Evolutionary conservation across 169 alveolate species (phyloP).

Genomic region (Cryptosporidium viatorum): DNA sequence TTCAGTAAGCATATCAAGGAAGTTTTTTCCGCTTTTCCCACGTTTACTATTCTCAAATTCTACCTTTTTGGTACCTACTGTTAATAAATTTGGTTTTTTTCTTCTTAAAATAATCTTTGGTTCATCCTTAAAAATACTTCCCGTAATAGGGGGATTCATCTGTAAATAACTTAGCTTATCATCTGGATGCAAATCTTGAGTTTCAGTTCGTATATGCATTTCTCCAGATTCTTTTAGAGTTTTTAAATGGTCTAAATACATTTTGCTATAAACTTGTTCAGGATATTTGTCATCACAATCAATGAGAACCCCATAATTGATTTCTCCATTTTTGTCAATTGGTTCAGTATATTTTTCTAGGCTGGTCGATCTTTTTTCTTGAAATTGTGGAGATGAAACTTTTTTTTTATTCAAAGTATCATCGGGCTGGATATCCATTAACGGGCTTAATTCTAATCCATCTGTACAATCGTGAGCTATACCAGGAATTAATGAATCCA

Average conservation of each 20-base stretch:
- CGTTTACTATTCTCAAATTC: background rate
- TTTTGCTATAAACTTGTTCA: background rate
- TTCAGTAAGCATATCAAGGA: background rate
- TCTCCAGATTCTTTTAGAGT: background rate
- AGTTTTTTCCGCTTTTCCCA: background rate
- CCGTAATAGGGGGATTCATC: conserved; percentile 28
- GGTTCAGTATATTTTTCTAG: background rate
- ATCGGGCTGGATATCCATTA: background rate
- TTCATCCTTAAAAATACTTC: conserved; percentile 25
- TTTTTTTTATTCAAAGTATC: background rate
- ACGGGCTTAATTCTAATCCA: background rate
- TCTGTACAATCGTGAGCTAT: background rate
- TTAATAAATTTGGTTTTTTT: background rate
- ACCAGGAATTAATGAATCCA: background rate
- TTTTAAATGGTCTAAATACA: background rate
- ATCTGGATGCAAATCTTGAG: background rate
- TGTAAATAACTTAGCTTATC: conserved; percentile 14
- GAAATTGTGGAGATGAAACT: background rate
- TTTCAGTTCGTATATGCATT: background rate
- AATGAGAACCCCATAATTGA: background rate
- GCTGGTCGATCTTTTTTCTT: background rate
- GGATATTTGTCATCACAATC: background rate
- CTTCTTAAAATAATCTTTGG: conserved; percentile 2
- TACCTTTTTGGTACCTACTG: background rate
- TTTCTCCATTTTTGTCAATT: too few species aligned